phyloP scores from a whole-genome alignment of 78 protist species.

The Dictyostelium brefeldianum region DNA sequence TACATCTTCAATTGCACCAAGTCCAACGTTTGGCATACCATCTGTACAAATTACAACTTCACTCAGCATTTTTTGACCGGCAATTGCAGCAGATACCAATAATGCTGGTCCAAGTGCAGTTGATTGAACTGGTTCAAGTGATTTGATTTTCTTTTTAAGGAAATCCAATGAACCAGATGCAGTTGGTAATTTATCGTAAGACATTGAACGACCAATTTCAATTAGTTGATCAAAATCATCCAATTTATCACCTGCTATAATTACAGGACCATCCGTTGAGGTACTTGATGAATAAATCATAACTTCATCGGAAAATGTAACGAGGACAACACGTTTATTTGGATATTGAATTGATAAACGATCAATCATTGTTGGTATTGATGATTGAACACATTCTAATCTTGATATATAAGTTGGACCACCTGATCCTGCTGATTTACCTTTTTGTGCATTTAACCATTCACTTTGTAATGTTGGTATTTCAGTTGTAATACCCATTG shows the following conservation, averaged over 20 bases:
- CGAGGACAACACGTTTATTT: conserved; percentile 74
- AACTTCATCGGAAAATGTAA: conserved; percentile 89
- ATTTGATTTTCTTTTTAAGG: conserved; percentile 31
- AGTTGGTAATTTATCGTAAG: conserved; percentile 1
- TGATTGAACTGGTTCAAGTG: conserved; percentile 64
- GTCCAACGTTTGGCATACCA: conserved; percentile 85
- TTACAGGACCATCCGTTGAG: conserved; percentile 27
- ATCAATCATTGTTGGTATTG: conserved; percentile 84
- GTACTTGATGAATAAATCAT: conserved; percentile 21
- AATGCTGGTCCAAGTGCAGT: conserved; percentile 88
- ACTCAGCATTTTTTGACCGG: conserved; percentile 42
- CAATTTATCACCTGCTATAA: conserved; percentile 70
- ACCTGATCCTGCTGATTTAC: background rate
- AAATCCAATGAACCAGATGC: background rate
- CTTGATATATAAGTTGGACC: conserved; percentile 81
- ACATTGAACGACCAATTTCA: conserved; percentile 24
- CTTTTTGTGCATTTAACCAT: conserved; percentile 46
- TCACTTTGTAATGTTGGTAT: conserved; percentile 64
- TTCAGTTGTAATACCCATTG: conserved; percentile 88
- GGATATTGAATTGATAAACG: conserved; percentile 60
- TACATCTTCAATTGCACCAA: conserved; percentile 69
- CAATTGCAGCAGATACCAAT: conserved; percentile 60
- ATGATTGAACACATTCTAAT: conserved; percentile 86
- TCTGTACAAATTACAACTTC: conserved; percentile 86
- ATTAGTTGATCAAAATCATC: conserved; percentile 36